Base-by-base conservation (phyloP, 192 early-diverging fungal species). In the Podila epicladia region DNA sequence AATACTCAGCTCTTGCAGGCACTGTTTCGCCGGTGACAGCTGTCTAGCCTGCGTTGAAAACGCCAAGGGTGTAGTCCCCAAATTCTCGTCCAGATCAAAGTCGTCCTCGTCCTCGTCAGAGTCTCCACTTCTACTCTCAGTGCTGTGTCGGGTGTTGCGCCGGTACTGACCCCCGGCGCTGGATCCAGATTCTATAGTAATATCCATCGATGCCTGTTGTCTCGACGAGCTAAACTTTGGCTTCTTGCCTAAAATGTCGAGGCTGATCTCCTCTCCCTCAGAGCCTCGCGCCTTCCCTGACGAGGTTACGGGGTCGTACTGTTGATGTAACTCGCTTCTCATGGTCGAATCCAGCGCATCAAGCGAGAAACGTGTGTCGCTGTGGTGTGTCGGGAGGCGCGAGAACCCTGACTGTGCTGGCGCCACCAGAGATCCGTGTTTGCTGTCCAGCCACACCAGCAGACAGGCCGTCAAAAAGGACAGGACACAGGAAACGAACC, bases 401-500 rank as follows among this genome's bases (percentile, higher is more conserved):
- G 66, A 65, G 45, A 80, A 80, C 13, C 24, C 20, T 24, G 53
- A 17, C 53, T 55, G 22, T 12, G 53, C 53, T 12, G 53, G 8
- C 11, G n/a, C 53, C 4, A 55, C 20, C 24, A n/a, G 20, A 7
- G 53, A 55, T 7, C 62, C 61, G 51, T 60, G 73, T 17, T 49
- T 49, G 15, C 26, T 33, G 37, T 79, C 76, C 35, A 72, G 37
- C 38, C 35, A 19, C 5, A 72, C 76, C 26, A 79, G 57, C 13
- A 58, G 7, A 45, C 41, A 38, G 7, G 71, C 66, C 9, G 28
- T 55, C 9, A 59, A 9, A 3, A 86, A 60, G 26, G 89, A 89
- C 45, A 89, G 24, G 5, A 86, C 15, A 76, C 89, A 90, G 1
- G 72, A 72, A 15, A 82, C 22, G 20, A 83, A 65, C 3, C 87